phyloP scores from a whole-genome alignment of 306 rosid genomes.

The Pueraria montana region DNA sequence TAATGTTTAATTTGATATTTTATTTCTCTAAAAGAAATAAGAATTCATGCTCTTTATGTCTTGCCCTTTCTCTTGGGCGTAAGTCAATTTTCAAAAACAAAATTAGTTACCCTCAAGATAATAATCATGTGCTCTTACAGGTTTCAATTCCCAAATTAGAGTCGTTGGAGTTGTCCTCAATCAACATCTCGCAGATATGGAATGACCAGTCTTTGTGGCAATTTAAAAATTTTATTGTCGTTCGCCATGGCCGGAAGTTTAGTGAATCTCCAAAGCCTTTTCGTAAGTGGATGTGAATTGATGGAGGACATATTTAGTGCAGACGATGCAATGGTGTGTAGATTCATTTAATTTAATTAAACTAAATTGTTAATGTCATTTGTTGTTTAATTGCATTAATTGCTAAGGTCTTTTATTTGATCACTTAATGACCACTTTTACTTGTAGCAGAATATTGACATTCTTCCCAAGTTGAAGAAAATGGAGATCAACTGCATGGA shows the following conservation, averaged over 20 bases:
- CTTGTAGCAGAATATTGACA: background rate
- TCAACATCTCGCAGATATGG: slow-evolving; percentile 25
- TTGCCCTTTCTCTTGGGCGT: too few relatives aligned
- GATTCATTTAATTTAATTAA: background rate
- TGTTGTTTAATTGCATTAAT: background rate
- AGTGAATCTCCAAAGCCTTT: slow-evolving; percentile 37
- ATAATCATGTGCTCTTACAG: background rate
- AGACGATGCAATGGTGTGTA: background rate
- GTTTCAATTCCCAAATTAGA: slow-evolving; percentile 46
- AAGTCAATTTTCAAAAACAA: background rate
- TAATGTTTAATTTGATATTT: too few relatives aligned
- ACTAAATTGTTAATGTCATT: background rate
- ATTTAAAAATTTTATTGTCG: slow-evolving; percentile 32
- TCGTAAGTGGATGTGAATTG: background rate
- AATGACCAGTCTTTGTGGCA: background rate
- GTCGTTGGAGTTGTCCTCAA: slow-evolving; percentile 38
- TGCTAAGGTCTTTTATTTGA: background rate
- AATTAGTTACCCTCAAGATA: background rate
- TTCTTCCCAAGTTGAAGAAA: slow-evolving; percentile 40
- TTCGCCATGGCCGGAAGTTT: slow-evolving; percentile 24
- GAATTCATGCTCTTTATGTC: too few relatives aligned
- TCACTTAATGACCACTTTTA: background rate
- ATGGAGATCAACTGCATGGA: background rate
- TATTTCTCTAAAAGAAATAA: too few relatives aligned
- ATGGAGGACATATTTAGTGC: slow-evolving; percentile 31